A percentile compares a stretch with the other conserved stretches of the same genome.
phyloP scores from a whole-genome alignment of 202 grass and related monocot species.

The Panicum virgatum region DNA sequence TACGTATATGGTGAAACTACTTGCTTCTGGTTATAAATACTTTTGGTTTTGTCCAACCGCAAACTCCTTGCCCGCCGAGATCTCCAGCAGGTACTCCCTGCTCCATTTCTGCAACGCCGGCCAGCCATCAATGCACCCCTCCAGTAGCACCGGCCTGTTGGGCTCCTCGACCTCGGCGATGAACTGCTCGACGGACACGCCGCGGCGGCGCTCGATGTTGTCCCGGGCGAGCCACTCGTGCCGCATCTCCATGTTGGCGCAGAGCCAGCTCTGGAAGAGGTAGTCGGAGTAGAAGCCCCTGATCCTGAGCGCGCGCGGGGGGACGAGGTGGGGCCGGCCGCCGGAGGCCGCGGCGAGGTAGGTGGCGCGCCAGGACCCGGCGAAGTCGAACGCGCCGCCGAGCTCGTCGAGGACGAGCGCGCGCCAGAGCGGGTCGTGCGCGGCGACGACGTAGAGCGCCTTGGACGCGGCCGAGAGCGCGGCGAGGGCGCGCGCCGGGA shows the following conservation, averaged over 20 bases:
- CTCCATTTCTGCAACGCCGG: constrained; percentile 66
- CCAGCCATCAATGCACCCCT: constrained; percentile 82
- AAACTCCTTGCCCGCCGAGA: constrained; percentile 60
- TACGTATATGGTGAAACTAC: too few species aligned
- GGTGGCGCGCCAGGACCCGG: constrained; percentile 63
- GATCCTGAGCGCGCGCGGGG: constrained; percentile 40
- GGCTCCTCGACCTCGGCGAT: constrained; percentile 66
- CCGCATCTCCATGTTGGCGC: constrained; percentile 96
- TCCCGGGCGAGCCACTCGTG: constrained; percentile 82
- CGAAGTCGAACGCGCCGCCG: constrained; percentile 59
- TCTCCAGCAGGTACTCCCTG: constrained; percentile 47
- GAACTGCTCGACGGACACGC: constrained; percentile 68
- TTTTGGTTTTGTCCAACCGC: too few species aligned
- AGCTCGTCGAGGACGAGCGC: constrained; percentile 61
- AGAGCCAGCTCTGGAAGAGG: constrained; percentile 98
- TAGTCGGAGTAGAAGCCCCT: constrained; percentile 86
- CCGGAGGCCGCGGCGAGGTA: constrained; percentile 45
- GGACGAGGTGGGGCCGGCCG: neutral
- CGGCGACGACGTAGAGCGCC: constrained; percentile 73
- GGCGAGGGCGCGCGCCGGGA: constrained; percentile 51
- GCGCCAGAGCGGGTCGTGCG: constrained; percentile 75
- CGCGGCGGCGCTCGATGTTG: constrained; percentile 71
- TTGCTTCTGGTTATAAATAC: too few species aligned
- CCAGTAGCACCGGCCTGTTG: constrained; percentile 80
- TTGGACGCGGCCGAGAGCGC: constrained; percentile 59